Percentiles rank a stretch among this genome's conserved stretches.
Conservation (phyloP, 2,329 filamentous ascomycete genomes). For the Xylaria sp. region DNA sequence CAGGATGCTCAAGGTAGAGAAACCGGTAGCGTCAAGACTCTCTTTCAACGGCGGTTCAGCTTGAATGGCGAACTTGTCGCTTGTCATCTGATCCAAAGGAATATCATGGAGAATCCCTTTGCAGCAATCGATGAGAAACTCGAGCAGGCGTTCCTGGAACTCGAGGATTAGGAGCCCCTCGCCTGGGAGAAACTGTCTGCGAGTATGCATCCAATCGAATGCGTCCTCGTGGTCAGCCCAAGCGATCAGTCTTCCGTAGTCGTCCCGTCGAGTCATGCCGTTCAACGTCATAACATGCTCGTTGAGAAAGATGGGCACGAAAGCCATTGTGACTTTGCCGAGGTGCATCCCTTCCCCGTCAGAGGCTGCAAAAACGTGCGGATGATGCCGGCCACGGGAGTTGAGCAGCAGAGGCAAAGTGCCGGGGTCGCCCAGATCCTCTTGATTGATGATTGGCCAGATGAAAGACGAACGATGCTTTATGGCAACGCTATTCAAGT, state of each 20-base stretch:
- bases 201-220: constrained; percentile 51
- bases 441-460: constrained; percentile 67
- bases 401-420: constrained; percentile 63
- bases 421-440: constrained; percentile 61
- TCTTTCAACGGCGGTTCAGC: constrained; percentile 52
- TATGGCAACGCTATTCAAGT: constrained; percentile 36
- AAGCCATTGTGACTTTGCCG: constrained; percentile 41
- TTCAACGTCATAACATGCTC: constrained; percentile 52
- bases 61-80: constrained; percentile 49
- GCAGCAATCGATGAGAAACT: constrained; percentile 62
- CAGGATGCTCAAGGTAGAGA: constrained; percentile 54
- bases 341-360: constrained; percentile 54
- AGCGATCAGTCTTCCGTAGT: constrained; percentile 53
- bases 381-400: constrained; percentile 59
- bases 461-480: constrained; percentile 53
- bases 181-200: constrained; percentile 55
- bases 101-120: constrained; percentile 64
- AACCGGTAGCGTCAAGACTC: constrained; percentile 48
- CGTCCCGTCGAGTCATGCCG: constrained; percentile 41
- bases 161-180: constrained; percentile 63
- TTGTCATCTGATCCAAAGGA: constrained; percentile 45
- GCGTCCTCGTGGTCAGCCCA: constrained; percentile 53
- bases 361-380: constrained; percentile 58
- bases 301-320: constrained; percentile 48
- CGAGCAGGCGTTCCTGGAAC: constrained; percentile 60